These are phyloP conservation scores for Aurinia saxatilis DNA, from an alignment of 345 rosid genomes.

Conservation along the genomic window DNA sequence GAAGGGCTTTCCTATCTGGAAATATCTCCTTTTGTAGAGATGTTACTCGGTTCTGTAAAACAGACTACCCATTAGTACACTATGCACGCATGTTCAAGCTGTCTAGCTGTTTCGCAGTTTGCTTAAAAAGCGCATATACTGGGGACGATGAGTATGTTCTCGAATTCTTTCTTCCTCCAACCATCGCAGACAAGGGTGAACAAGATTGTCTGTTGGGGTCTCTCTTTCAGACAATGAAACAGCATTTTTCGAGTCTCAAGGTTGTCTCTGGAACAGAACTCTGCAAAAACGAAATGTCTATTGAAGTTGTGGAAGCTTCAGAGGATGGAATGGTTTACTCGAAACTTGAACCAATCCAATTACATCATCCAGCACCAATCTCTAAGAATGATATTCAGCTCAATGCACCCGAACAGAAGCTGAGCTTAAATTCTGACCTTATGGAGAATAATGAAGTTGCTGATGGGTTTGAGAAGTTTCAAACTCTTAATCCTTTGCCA, in stretches of 20 bases:
- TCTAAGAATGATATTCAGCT: slow-evolving; percentile 24
- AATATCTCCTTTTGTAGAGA: slow-evolving; percentile 69
- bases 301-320: slow-evolving; percentile 59
- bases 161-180: slow-evolving; percentile 79
- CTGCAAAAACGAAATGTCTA: slow-evolving; percentile 39
- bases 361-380: slow-evolving; percentile 31
- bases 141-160: slow-evolving; percentile 85
- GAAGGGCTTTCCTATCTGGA: slow-evolving; percentile 72
- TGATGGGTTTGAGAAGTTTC: slow-evolving; percentile 22
- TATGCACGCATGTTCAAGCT: slow-evolving; percentile 89
- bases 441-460: slow-evolving; percentile 16
- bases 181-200: slow-evolving; percentile 33
- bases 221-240: slow-evolving; percentile 67
- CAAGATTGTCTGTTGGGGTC: slow-evolving; percentile 58
- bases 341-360: slow-evolving; percentile 38
- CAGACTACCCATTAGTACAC: slow-evolving; percentile 89
- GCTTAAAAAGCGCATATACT: slow-evolving; percentile 64
- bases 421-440: slow-evolving; percentile 30
- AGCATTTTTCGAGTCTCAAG: slow-evolving; percentile 65
- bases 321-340: slow-evolving; percentile 38
- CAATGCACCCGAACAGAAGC: slow-evolving; percentile 32
- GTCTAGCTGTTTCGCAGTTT: slow-evolving; percentile 68
- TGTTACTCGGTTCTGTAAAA: slow-evolving; percentile 69
- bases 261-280: slow-evolving; percentile 66
- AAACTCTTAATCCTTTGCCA: slow-evolving; percentile 26